These are phyloP conservation scores for Ehretia macrophylla DNA, from an alignment of 257 asterid species.

Conservation along the genomic window DNA sequence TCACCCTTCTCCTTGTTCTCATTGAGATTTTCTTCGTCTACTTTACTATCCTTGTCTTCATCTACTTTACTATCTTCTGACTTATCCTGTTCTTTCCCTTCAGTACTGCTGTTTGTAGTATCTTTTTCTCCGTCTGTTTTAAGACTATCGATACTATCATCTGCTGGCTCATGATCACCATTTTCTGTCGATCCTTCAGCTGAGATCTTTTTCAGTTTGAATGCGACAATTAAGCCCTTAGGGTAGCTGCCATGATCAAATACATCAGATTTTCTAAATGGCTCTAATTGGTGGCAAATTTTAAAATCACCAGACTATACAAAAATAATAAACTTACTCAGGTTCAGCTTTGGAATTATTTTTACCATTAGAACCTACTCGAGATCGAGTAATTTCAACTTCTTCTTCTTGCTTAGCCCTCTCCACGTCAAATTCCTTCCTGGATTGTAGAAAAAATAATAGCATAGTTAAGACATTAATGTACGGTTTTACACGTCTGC, in stretches of 20 bases:
- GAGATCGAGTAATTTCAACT: constrained; percentile 35
- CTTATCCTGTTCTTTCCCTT: too few species aligned
- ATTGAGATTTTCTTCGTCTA: background rate
- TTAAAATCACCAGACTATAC: background rate
- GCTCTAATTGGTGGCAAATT: constrained; percentile 5
- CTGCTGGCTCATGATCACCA: constrained; percentile 13
- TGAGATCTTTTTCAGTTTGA: constrained; percentile 59
- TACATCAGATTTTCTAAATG: constrained; percentile 7
- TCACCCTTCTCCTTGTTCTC: constrained; percentile 15
- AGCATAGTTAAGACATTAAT: constrained; percentile 3
- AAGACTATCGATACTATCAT: too few species aligned
- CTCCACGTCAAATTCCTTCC: constrained; percentile 71
- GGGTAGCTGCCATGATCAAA: constrained; percentile 63
- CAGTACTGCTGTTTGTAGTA: too few species aligned
- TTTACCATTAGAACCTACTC: constrained; percentile 43
- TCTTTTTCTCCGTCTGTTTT: too few species aligned
- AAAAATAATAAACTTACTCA: constrained; percentile 42
- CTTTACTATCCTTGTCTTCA: background rate
- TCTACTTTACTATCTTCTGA: constrained; percentile 3
- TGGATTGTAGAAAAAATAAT: constrained; percentile 23
- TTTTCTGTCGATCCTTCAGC: constrained; percentile 35
- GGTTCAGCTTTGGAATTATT: constrained; percentile 44
- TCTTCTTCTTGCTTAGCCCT: constrained; percentile 71
- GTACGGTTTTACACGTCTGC: background rate
- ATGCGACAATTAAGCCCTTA: constrained; percentile 75